A percentile compares a stretch with the other conserved stretches of the same genome.
Conservation (phyloP, 2,329 filamentous ascomycete species). For the Monosporascus sp. region DNA sequence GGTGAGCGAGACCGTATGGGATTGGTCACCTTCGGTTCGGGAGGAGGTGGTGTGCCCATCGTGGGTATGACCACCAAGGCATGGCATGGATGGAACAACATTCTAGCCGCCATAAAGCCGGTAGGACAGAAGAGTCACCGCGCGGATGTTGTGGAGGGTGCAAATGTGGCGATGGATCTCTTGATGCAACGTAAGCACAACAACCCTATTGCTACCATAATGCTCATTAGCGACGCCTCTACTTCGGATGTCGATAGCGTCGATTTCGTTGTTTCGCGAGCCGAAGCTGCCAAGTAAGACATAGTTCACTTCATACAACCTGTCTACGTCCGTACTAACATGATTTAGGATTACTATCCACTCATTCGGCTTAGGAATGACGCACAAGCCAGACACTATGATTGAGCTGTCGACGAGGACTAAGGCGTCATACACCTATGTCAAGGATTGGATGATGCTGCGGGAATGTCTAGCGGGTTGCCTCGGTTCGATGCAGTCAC, state of each 20-base stretch:
- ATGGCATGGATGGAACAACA: slow-evolving; percentile 86
- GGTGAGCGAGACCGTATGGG: slow-evolving; percentile 96
- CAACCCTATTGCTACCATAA: slow-evolving; percentile 91
- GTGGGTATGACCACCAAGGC: slow-evolving; percentile 98
- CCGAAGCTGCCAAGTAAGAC: slow-evolving; percentile 89
- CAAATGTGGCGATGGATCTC: slow-evolving; percentile 96
- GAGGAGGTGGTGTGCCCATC: slow-evolving; percentile 84
- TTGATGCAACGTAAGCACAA: slow-evolving; percentile 96
- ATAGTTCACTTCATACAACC: not conserved
- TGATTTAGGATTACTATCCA: slow-evolving; percentile 76
- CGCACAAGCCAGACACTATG: slow-evolving; percentile 98
- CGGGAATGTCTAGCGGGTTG: slow-evolving; percentile 93
- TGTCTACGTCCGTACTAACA: slow-evolving; percentile 17
- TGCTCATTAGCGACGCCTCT: slow-evolving; percentile 95
- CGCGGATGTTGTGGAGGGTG: slow-evolving; percentile 94
- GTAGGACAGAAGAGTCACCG: slow-evolving; percentile 95
- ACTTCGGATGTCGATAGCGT: slow-evolving; percentile 92
- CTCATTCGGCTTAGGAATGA: slow-evolving; percentile 92
- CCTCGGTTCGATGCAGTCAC: slow-evolving; percentile 82
- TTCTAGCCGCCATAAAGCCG: slow-evolving; percentile 82
- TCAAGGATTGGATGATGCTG: slow-evolving; percentile 99
- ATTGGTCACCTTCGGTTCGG: slow-evolving; percentile 92
- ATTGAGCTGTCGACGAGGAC: slow-evolving; percentile 93
- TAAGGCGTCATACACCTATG: slow-evolving; percentile 95
- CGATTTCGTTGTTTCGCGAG: slow-evolving; percentile 93